Conservation (phyloP, 2,329 filamentous ascomycete genomes). For the Aspergillus fischeri region DNA sequence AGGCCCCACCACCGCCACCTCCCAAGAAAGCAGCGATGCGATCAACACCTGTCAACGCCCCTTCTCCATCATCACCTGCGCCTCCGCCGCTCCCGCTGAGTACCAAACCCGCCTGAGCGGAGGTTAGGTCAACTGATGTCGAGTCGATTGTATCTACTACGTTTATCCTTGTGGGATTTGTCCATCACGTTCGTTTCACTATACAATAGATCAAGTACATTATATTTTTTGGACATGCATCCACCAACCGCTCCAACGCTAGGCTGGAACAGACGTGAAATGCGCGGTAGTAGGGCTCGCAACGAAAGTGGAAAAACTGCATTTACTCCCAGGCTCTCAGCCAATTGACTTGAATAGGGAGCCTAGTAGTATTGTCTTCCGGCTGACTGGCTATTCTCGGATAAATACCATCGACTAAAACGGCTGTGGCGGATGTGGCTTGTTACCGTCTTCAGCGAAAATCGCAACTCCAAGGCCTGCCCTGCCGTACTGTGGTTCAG, state of each 20-base stretch:
- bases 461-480: not conserved
- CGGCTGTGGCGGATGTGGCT: not conserved
- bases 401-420: not conserved
- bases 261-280: not conserved
- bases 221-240: not conserved
- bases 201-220: not conserved
- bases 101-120: constrained; percentile 51
- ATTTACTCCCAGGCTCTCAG: not conserved
- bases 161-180: not conserved
- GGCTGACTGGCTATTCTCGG: not conserved
- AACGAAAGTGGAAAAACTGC: not conserved
- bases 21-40: constrained; percentile 52
- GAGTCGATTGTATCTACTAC: not conserved
- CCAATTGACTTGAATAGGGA: not conserved
- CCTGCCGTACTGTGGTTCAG: not conserved
- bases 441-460: not conserved
- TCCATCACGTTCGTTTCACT: not conserved
- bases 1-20: constrained; percentile 56
- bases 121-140: constrained; percentile 5
- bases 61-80: constrained; percentile 22
- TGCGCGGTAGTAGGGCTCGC: no score
- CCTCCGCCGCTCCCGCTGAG: constrained; percentile 56
- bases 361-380: not conserved
- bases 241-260: no score
- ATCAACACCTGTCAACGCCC: constrained; percentile 29